Base-by-base conservation (phyloP, 1,139 yeast species). In the Debaryomycetaceae sp. region DNA sequence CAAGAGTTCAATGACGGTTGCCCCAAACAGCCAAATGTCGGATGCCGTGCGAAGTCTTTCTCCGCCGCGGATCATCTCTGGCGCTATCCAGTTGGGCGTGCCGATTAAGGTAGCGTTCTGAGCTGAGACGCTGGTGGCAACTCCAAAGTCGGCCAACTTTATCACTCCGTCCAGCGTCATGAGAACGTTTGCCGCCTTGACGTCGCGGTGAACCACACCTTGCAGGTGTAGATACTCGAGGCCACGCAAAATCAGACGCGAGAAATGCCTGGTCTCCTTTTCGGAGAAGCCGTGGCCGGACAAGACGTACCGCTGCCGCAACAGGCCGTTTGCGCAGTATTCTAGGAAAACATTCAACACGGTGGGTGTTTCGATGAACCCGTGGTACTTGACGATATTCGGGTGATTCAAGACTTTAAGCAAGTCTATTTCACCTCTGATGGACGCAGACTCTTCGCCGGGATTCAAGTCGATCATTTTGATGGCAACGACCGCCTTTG, bases 11-110 rank as follows among this genome's bases (percentile, higher is more conserved):
- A 87, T 74, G 4, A 87, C 72, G 0, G 97, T 90, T 13, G 96
- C 94, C 2, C 97, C 99, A 22, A 90, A 55, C n/a, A 95, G 82
- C 97, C 93, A 81, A 16, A 80, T 71, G 51, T 81, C 93, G 4
- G 95, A 82, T 1, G 93, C 82, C 0, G 93, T 75, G 24, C 93
- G 78, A 3, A 92, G 77, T 5, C 95, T 95, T 43, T 80, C 83
- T 39, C 86, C 77, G 13, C 81, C 77, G 25, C 74, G 53, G 1
- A 73, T 71, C 1, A 83, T 69, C 47, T 81, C 93, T 0, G 93
- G 93, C 1, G 93, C 90, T 86, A 80, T 79, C 90, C 90, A 80
- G 45, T 79, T 76, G 1, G 90, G 87, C 0, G 90, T 78, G 3
- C 92, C 92, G 6, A 63, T 71, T 3, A 62, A 61, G 1, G 68